phyloP scores from a whole-genome alignment of 1,284 basidiomycete species.

The Malassezia brasiliensis region DNA sequence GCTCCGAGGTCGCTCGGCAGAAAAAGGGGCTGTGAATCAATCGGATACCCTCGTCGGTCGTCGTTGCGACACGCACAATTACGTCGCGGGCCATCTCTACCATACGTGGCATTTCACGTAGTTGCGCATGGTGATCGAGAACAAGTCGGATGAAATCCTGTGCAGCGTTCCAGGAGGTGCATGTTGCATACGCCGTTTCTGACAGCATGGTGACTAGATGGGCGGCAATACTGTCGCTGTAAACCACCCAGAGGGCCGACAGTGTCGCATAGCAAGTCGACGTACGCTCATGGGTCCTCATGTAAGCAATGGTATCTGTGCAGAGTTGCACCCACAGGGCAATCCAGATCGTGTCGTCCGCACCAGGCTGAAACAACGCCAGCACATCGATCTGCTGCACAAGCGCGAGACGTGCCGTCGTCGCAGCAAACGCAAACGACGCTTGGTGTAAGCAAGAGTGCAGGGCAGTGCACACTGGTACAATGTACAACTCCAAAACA shows the following conservation, averaged over 20 bases:
- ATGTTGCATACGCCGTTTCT: not conserved
- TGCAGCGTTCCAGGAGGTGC: not conserved
- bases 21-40: not conserved
- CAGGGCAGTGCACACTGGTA: not conserved
- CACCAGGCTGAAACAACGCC: slow-evolving; percentile 12
- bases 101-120: not conserved
- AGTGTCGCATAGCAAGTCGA: not conserved
- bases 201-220: not conserved
- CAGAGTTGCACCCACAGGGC: slow-evolving; percentile 13
- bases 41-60: not conserved
- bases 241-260: not conserved
- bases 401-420: slow-evolving; percentile 13
- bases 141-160: not conserved
- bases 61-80: not conserved
- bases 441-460: not conserved
- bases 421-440: not conserved
- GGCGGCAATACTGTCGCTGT: not conserved
- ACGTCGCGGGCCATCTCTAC: not conserved
- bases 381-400: slow-evolving; percentile 16
- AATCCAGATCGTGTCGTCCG: slow-evolving; percentile 21
- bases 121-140: not conserved
- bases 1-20: not conserved
- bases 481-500: slow-evolving; percentile 6
- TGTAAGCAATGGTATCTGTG: slow-evolving; percentile 1
- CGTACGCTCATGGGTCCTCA: not conserved